These are phyloP conservation scores for Saccharomycopsis fermentans DNA, from an alignment of 805 yeast genomes.

Conservation along the genomic window DNA sequence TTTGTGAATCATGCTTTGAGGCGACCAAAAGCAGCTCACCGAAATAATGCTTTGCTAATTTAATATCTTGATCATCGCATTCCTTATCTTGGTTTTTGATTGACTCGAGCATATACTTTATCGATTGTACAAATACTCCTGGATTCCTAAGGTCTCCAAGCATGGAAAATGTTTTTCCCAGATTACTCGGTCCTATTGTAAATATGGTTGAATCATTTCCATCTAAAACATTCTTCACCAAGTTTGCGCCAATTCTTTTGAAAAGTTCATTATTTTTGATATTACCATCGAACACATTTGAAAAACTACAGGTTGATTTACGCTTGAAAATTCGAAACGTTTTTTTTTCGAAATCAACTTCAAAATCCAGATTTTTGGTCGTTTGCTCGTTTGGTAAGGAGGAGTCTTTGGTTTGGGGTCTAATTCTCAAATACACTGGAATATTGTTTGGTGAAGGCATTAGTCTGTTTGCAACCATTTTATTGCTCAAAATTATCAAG, in stretches of 20 bases:
- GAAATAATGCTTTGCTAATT: slow-evolving; percentile 3
- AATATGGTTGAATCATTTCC: slow-evolving; percentile 34
- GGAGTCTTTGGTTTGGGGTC: neutral
- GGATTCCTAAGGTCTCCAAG: slow-evolving; percentile 29
- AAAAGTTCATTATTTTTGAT: slow-evolving; percentile 30
- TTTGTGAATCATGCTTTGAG: neutral
- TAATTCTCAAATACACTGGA: slow-evolving; percentile 15
- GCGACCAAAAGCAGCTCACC: slow-evolving; percentile 3
- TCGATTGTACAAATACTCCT: slow-evolving; percentile 30
- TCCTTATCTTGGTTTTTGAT: neutral
- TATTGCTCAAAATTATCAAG: neutral
- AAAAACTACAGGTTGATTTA: slow-evolving; percentile 22
- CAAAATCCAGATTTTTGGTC: neutral
- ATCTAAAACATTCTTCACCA: slow-evolving; percentile 10
- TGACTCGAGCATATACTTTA: slow-evolving; percentile 24
- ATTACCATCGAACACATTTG: slow-evolving; percentile 26
- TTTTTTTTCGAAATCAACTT: neutral
- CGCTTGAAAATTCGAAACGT: neutral
- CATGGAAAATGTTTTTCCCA: slow-evolving; percentile 37
- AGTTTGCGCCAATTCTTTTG: slow-evolving; percentile 16
- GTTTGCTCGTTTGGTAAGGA: neutral
- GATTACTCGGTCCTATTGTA: slow-evolving; percentile 45
- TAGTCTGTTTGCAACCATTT: neutral
- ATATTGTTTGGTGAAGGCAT: neutral
- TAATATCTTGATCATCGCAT: neutral